Evolutionary conservation across 208 protist species (phyloP).

Genomic region (Leishmania amazonensis): DNA sequence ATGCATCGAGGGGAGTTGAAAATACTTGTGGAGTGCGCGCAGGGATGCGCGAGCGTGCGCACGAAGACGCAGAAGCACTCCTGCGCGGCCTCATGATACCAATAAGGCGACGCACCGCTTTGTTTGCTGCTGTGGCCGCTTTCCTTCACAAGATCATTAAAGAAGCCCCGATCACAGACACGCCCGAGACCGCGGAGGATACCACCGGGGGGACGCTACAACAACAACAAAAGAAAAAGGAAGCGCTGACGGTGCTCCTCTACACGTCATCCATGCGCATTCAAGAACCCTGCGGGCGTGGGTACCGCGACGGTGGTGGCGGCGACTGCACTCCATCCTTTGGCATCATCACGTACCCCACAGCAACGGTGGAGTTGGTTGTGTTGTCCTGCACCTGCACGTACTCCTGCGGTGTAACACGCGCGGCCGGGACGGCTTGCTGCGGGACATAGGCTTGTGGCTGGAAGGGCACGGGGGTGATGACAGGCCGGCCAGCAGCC

Average conservation of each 20-base stretch:
- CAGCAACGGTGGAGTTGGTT: constrained; percentile 57
- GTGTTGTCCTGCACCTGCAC: constrained; percentile 80
- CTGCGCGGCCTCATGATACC: background rate
- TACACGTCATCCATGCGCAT: background rate
- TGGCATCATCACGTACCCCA: constrained; percentile 71
- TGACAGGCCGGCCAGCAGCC: constrained; percentile 19
- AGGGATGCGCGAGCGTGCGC: background rate
- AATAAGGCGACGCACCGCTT: background rate
- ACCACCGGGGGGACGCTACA: background rate
- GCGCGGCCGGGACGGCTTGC: constrained; percentile 31
- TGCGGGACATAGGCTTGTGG: constrained; percentile 64
- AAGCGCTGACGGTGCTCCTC: background rate
- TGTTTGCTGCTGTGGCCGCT: background rate
- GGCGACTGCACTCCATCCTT: constrained; percentile 30
- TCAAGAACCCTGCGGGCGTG: constrained; percentile 6
- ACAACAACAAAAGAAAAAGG: background rate
- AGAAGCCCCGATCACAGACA: background rate
- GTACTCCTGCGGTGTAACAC: constrained; percentile 67
- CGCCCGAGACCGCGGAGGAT: background rate
- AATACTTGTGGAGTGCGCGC: background rate
- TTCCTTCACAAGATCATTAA: constrained; percentile 2
- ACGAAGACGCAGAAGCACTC: background rate
- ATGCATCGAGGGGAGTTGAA: background rate
- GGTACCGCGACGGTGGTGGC: constrained; percentile 10
- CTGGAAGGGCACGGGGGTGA: constrained; percentile 75